Evolutionary conservation across 2,329 filamentous ascomycete species (phyloP).

Genomic region (Aureobasidium musti): DNA sequence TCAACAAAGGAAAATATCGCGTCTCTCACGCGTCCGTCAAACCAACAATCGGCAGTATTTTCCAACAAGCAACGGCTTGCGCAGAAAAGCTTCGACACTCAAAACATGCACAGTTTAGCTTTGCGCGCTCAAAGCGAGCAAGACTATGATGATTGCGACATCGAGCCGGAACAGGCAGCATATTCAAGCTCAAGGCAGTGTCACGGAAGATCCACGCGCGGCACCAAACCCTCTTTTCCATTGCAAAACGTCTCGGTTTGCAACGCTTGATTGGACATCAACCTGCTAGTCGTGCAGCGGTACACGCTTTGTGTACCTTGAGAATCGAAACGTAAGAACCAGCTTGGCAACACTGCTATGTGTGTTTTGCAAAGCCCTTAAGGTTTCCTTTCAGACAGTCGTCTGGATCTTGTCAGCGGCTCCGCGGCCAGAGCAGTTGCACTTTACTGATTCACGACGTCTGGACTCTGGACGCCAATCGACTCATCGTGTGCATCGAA

Average conservation of each 20-base stretch:
- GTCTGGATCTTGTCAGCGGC: neutral
- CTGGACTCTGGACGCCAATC: neutral
- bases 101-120: neutral
- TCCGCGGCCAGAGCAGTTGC: neutral
- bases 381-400: neutral
- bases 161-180: slow-evolving; percentile 3
- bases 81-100: neutral
- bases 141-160: slow-evolving; percentile 5
- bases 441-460: neutral
- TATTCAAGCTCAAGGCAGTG: slow-evolving; percentile 15
- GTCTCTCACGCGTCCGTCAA: neutral
- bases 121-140: neutral
- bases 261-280: neutral
- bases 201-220: slow-evolving; percentile 10
- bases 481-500: neutral
- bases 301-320: neutral
- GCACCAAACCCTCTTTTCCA: neutral
- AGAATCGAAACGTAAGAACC: slow-evolving; percentile 5
- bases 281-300: neutral
- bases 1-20: neutral
- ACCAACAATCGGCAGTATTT: neutral
- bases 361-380: neutral
- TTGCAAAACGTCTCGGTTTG: neutral
- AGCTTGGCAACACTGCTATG: neutral
- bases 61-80: neutral